phyloP scores from a whole-genome alignment of 108 stramenopile species.

The Cafeteria roenbergensis region DNA sequence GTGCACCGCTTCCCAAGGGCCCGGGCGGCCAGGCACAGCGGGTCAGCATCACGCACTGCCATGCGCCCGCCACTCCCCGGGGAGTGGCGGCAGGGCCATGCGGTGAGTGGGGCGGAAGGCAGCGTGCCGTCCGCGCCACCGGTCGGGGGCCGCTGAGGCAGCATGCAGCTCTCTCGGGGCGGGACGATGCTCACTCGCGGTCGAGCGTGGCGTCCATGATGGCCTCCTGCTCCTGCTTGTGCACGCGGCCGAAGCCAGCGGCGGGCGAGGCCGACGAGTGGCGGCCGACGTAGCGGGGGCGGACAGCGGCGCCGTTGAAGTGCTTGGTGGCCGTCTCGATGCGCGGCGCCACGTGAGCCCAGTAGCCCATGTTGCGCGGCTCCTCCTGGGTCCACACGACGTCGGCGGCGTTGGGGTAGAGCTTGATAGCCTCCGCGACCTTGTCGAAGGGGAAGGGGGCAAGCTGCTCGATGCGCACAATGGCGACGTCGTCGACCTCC shows the following conservation, averaged over 20 bases:
- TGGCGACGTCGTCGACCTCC: constrained; percentile 66
- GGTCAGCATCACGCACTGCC: too few species aligned
- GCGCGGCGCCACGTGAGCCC: constrained; percentile 67
- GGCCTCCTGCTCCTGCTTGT: constrained; percentile 61
- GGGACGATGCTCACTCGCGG: too few species aligned
- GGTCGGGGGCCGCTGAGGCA: too few species aligned
- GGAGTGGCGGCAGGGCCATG: too few species aligned
- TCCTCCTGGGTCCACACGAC: constrained; percentile 83
- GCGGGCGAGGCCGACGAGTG: constrained; percentile 81
- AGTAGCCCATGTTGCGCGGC: constrained; percentile 91
- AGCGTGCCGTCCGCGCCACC: too few species aligned
- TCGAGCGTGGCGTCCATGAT: constrained; percentile 71
- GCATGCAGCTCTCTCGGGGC: too few species aligned
- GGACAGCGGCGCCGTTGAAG: constrained; percentile 62
- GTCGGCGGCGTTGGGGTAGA: constrained; percentile 79
- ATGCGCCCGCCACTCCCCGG: too few species aligned
- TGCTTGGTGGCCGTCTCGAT: constrained; percentile 68
- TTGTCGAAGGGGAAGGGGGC: constrained; percentile 94
- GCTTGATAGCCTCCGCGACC: constrained; percentile 56
- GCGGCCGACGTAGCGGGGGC: constrained; percentile 80
- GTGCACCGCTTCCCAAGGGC: too few species aligned
- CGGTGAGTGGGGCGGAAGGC: too few species aligned
- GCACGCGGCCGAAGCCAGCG: constrained; percentile 75
- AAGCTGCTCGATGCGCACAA: constrained; percentile 89
- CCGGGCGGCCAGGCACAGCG: too few species aligned